A percentile compares a stretch with the other conserved stretches of the same genome.
Evolutionary conservation across 1,284 basidiomycete genomes (phyloP).

Genomic region (Vanrija humicola): DNA sequence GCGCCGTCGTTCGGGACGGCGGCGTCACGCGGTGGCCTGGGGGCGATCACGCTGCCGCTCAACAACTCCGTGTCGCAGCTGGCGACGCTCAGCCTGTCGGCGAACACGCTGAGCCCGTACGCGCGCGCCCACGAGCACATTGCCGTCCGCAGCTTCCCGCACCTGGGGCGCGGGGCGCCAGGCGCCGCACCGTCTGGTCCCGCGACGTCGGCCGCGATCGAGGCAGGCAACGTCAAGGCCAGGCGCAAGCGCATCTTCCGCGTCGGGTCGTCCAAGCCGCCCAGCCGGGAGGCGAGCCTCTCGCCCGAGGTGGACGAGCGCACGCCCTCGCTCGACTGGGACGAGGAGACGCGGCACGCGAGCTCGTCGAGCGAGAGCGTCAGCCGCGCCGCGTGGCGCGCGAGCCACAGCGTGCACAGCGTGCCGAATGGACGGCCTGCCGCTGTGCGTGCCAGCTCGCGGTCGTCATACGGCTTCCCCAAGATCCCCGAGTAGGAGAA

Average conservation of each 20-base stretch:
- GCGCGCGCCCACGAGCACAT: constrained; percentile 83
- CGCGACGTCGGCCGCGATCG: constrained; percentile 2
- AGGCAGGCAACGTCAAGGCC: constrained; percentile 58
- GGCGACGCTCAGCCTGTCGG: constrained; percentile 74
- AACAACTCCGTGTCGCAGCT: constrained; percentile 77
- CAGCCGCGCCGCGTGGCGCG: constrained; percentile 5
- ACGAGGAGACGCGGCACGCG: constrained; percentile 10
- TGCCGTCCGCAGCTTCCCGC: constrained; percentile 78
- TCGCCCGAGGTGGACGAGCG: constrained; percentile 11
- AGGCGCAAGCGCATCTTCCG: constrained; percentile 69
- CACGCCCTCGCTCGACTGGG: constrained; percentile 18
- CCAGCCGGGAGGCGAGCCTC: neutral
- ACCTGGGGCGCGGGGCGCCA: constrained; percentile 33
- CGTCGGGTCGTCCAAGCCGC: constrained; percentile 54
- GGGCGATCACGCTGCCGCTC: constrained; percentile 62
- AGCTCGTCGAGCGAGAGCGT: constrained; percentile 10
- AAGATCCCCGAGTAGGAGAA: constrained; percentile 15
- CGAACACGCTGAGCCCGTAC: constrained; percentile 87
- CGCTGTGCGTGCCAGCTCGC: constrained; percentile 1
- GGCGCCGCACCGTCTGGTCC: constrained; percentile 31
- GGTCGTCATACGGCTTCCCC: constrained; percentile 37
- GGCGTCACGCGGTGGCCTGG: neutral
- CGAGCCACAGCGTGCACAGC: constrained; percentile 18
- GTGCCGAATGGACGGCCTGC: constrained; percentile 10
- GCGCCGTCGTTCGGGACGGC: constrained; percentile 6